Evolutionary conservation across 2,329 filamentous ascomycete genomes (phyloP).

Genomic region (Arthrobotrys sphaeroides): DNA sequence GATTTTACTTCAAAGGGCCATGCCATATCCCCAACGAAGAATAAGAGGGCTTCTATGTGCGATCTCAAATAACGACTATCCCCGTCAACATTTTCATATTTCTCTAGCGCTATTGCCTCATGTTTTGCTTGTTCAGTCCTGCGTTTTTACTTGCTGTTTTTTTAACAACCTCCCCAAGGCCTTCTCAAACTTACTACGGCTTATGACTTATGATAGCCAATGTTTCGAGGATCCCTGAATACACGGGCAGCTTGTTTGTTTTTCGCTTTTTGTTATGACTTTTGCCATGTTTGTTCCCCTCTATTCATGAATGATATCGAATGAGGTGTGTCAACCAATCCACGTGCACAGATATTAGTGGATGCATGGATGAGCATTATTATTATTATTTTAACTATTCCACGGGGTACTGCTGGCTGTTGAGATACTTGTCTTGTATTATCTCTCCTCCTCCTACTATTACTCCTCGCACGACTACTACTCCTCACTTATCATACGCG

Average conservation of each 20-base stretch:
- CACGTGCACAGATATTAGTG: constrained; percentile 15
- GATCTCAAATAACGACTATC: background rate
- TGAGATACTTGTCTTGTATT: no score
- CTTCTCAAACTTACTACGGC: background rate
- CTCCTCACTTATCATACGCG: background rate
- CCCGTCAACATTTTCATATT: constrained; percentile 3
- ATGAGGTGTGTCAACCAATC: constrained; percentile 4
- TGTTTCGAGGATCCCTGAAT: background rate
- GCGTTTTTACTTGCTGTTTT: background rate
- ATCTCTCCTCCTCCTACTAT: no score
- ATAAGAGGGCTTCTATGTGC: background rate
- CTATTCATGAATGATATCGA: constrained; percentile 9
- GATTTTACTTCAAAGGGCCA: background rate
- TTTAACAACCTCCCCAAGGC: constrained; percentile 13
- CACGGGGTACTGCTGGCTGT: background rate
- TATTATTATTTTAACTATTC: background rate
- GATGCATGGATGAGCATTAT: constrained; percentile 7
- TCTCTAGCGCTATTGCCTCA: constrained; percentile 9
- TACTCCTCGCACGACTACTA: no score
- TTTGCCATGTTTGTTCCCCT: constrained; percentile 10
- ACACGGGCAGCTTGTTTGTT: constrained; percentile 14
- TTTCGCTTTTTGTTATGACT: background rate
- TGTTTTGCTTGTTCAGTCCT: background rate
- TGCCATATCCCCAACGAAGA: background rate
- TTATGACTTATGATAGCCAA: background rate